Evolutionary conservation across 2,329 filamentous ascomycete species (phyloP), one percentile per base, ranked within the genome.

Genomic region (Aspergillus sp.): DNA sequence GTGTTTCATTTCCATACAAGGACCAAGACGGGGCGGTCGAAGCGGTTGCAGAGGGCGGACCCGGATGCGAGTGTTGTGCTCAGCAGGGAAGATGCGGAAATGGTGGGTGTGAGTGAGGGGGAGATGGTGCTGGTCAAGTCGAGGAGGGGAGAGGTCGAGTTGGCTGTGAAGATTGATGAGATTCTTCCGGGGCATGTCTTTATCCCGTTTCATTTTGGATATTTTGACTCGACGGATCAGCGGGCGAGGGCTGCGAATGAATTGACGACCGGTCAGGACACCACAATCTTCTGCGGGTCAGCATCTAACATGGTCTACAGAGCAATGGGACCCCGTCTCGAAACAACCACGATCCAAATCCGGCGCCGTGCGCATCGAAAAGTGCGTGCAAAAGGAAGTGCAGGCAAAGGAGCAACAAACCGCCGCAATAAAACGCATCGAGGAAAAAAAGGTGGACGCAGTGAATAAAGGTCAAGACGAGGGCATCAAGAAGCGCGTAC

Each of bases 171-270:
- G n/a, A 64, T 76, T 4, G 75, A 74, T 0, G 59, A 68, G 3
- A 74, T 76, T 9, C 58, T 55, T 11, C 41, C 68, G 22, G 74
- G 75, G 2, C 74, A 77, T 52, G 69, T 72, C 6, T 79, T 79
- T 52, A 74, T 77, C n/a, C 76, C 76, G 3, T 78, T 79, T 50
- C 76, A 79, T 54, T 77, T 75, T 65, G 75, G 75, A 7, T 77
- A 78, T 54, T 78, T 67, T 49, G 76, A 79, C 23, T 50, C 54
- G 64, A 68, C 70, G n/a, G 73, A 74, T 50, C 72, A 68, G 7
- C 49, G 70, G 38, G 70, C 75, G 2, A 60, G 72, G 19, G 76
- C 76, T 7, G 76, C 75, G 0, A 78, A 78, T 63, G 76, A 78
- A 58, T 66, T 78, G 11, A 79, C 77, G 11, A 68, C 70, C 30